phyloP scores from a whole-genome alignment of 768 basidiomycete species.

The Panus rudis region DNA sequence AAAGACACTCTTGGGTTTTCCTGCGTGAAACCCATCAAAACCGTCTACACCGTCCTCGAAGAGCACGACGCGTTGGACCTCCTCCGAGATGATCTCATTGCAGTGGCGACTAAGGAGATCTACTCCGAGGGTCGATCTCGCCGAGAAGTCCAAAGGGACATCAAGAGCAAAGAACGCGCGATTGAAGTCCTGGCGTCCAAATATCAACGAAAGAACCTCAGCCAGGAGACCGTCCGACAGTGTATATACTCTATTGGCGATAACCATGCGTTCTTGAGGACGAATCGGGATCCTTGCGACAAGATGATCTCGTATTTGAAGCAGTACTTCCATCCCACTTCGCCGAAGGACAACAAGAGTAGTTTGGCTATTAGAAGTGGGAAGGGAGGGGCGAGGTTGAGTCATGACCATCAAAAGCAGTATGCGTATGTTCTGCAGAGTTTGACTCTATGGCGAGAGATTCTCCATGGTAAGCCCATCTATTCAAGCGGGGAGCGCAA shows the following conservation, averaged over 20 bases:
- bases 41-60: conserved; percentile 64
- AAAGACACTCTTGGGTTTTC: conserved; percentile 74
- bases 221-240: conserved; percentile 63
- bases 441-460: conserved; percentile 81
- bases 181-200: conserved; percentile 66
- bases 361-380: conserved; percentile 80
- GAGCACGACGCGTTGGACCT: conserved; percentile 56
- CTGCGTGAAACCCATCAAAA: conserved; percentile 71
- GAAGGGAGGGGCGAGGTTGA: conserved; percentile 70
- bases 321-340: conserved; percentile 68
- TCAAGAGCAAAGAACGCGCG: conserved; percentile 78
- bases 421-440: conserved; percentile 84
- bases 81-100: conserved; percentile 70
- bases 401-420: conserved; percentile 80
- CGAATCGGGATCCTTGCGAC: conserved; percentile 85
- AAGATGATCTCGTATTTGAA: conserved; percentile 74
- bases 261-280: conserved; percentile 82
- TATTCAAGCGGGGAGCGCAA: not conserved
- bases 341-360: conserved; percentile 52
- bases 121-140: conserved; percentile 62
- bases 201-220: conserved; percentile 51
- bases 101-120: conserved; percentile 77
- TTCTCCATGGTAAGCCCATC: conserved; percentile 57
- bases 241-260: conserved; percentile 87
- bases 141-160: conserved; percentile 78